Evolutionary conservation across 2,329 filamentous ascomycete species (phyloP), one percentile per base, ranked within the genome.

Genomic region (Alternaria arborescens): DNA sequence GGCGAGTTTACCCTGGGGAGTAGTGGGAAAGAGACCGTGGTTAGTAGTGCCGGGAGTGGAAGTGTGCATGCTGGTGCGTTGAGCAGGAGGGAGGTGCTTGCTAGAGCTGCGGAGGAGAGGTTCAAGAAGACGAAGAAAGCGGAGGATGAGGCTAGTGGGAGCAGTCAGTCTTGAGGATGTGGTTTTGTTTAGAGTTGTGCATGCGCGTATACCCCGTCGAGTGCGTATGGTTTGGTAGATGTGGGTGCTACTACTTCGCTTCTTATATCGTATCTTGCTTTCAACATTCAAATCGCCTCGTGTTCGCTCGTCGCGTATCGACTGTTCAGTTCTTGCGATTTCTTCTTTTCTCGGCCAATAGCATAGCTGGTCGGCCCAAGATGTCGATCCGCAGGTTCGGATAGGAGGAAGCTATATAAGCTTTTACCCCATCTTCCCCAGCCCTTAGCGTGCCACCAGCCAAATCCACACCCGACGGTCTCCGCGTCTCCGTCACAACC

Each of bases 71-170:
- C 66, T n/a, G 80, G 78, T 10, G 80, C 83, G n/a, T 73, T 92
- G 77, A 90, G 83, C 67, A 83, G 91, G 64, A 85, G 93, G 58
- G 92, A 96, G 71, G 86, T 93, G 36, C 82, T 95, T 55, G 92
- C 92, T 0, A 87, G 83, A 55, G 91, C 91, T 5, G 90, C 90
- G 0, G 91, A 93, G 78, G 89, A 91, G 78, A 87, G 82, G 75
- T 78, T 83, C 73, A 82, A 80, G 78, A 88, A 80, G 74, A 78
- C 83, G 68, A 81, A 78, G 62, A 78, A 81, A 66, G 77, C 79
- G 47, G 78, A 81, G 53, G 69, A 74, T 5, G 74, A 74, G 60
- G 72, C 72, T 64, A 75, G 74, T 67, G 71, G 58, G 7, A 54
- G 41, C 8, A 51, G 34, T 5, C 53, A 47, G n/a, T 44, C 52